These are phyloP conservation scores for Vicia villosa DNA, from an alignment of 306 rosid genomes.

Conservation along the genomic window DNA sequence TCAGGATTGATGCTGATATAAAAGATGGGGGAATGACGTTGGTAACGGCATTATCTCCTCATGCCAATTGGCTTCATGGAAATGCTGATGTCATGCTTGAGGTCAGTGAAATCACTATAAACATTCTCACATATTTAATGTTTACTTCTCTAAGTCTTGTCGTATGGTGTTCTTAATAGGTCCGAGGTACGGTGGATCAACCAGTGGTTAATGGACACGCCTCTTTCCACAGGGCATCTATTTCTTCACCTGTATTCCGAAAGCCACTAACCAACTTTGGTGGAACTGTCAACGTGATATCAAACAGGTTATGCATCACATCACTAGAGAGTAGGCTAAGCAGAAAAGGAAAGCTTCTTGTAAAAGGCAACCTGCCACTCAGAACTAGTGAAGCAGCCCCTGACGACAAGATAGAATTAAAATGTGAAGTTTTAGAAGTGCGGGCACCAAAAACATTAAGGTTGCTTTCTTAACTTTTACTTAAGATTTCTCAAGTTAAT, in stretches of 20 bases:
- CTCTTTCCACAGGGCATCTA: slow-evolving; percentile 88
- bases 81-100: slow-evolving; percentile 87
- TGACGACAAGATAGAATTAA: slow-evolving; percentile 82
- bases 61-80: slow-evolving; percentile 95
- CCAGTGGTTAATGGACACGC: slow-evolving; percentile 90
- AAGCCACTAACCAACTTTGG: slow-evolving; percentile 88
- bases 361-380: slow-evolving; percentile 94
- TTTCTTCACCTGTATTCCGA: slow-evolving; percentile 86
- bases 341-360: slow-evolving; percentile 84
- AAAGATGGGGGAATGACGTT: slow-evolving; percentile 97
- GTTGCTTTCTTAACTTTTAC: slow-evolving; percentile 44
- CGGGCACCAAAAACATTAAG: slow-evolving; percentile 81
- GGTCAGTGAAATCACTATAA: slow-evolving; percentile 53
- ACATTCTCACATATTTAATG: slow-evolving; percentile 30
- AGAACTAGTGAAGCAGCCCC: slow-evolving; percentile 86
- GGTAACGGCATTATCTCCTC: slow-evolving; percentile 88
- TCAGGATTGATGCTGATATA: slow-evolving; percentile 91
- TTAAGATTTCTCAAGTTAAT: slow-evolving; percentile 24
- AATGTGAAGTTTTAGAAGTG: slow-evolving; percentile 90
- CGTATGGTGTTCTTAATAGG: slow-evolving; percentile 53
- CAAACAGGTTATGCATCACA: slow-evolving; percentile 86
- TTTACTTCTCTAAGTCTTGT: slow-evolving; percentile 25
- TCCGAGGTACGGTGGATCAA: slow-evolving; percentile 89
- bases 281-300: slow-evolving; percentile 85
- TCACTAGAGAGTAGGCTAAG: slow-evolving; percentile 89